These are phyloP conservation scores for Eucalyptus rudis DNA, from an alignment of 345 rosid genomes.

Conservation along the genomic window DNA sequence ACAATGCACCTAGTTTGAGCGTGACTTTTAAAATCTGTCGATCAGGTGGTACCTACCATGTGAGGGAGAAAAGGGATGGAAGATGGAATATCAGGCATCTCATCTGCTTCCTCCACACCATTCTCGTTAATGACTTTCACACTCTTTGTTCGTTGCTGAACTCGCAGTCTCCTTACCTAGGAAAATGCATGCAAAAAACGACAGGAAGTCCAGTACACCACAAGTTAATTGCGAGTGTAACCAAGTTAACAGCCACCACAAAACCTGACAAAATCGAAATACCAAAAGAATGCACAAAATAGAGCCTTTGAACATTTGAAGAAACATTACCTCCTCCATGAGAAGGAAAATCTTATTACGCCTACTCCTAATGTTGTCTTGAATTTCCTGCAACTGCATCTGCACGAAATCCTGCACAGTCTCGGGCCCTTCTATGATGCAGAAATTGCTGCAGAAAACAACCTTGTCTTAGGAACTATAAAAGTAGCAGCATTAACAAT, in stretches of 20 bases:
- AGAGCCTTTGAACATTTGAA: neutral
- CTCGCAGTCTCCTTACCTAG: conserved; percentile 73
- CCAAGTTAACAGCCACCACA: neutral
- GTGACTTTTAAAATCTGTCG: neutral
- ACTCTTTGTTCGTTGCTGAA: conserved; percentile 69
- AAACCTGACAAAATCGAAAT: neutral
- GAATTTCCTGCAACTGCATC: conserved; percentile 83
- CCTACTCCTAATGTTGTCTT: conserved; percentile 75
- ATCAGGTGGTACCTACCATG: conserved; percentile 30
- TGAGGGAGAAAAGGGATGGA: conserved; percentile 77
- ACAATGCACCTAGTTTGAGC: neutral
- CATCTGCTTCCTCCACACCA: conserved; percentile 42
- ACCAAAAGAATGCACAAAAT: neutral
- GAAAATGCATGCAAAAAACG: neutral
- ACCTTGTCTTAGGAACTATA: neutral
- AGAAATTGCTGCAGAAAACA: conserved; percentile 44
- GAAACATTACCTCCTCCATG: conserved; percentile 74
- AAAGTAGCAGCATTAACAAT: neutral
- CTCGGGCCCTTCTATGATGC: conserved; percentile 94
- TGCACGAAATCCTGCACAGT: conserved; percentile 75
- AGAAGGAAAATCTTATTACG: conserved; percentile 92
- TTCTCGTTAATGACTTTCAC: conserved; percentile 13
- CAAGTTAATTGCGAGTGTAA: neutral
- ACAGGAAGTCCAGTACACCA: neutral
- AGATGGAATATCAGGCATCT: conserved; percentile 93